Evolutionary conservation across 352 stramenopile species (phyloP).

Genomic region (Lagenidium giganteum): DNA sequence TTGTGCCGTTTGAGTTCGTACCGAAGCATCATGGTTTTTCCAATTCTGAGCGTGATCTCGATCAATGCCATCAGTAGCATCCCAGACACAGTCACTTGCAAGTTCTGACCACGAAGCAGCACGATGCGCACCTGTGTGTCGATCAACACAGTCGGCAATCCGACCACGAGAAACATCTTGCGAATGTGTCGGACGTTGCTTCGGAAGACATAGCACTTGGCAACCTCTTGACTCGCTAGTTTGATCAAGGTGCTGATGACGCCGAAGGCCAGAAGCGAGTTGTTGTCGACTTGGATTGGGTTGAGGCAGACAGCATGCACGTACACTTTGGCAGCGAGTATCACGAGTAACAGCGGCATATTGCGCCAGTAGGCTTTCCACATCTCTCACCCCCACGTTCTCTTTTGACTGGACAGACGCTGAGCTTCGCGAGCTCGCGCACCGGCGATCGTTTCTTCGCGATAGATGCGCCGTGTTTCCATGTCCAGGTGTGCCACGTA

Average conservation of each 20-base stretch:
- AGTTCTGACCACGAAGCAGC: conserved; percentile 21
- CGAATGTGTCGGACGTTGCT: conserved; percentile 27
- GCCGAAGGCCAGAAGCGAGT: conserved; percentile 18
- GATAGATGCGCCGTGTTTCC: conserved; percentile 15
- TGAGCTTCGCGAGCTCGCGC: conserved; percentile 7
- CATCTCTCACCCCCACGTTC: conserved; percentile 9
- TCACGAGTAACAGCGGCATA: background rate
- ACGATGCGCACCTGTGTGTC: conserved; percentile 39
- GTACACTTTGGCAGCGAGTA: conserved; percentile 15
- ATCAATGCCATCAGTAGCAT: conserved; percentile 23
- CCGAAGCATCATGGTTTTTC: conserved; percentile 20
- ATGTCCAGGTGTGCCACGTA: background rate
- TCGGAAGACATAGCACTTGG: conserved; percentile 19
- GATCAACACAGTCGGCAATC: conserved; percentile 32
- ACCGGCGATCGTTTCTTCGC: conserved; percentile 13
- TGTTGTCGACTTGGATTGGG: conserved; percentile 8
- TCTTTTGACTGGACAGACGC: no score
- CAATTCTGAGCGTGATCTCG: conserved; percentile 23
- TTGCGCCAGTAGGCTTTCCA: no score
- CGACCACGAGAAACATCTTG: conserved; percentile 33
- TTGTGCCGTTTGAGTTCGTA: conserved; percentile 15
- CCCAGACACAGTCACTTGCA: conserved; percentile 16
- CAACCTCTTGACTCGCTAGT: conserved; percentile 25
- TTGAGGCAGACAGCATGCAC: conserved; percentile 20
- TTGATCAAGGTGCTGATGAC: conserved; percentile 26